Evolutionary conservation across 2,329 filamentous ascomycete genomes (phyloP), one percentile per base, ranked within the genome.

Genomic region (Tricladium varicosporioides): DNA sequence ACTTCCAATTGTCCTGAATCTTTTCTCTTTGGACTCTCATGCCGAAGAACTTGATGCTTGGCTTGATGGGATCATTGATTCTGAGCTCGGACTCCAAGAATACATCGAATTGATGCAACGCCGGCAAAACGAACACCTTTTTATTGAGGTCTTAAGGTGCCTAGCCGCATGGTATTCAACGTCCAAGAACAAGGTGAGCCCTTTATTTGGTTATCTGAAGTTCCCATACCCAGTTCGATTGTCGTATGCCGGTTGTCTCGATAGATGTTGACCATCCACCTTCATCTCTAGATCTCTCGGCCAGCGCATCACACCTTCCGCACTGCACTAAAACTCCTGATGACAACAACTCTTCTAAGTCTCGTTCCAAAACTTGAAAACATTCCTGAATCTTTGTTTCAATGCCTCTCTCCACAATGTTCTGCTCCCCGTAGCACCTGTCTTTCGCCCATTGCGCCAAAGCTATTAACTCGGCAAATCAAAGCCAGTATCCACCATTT

Each of bases 311-410:
- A 10, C 10, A 40, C n/a, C 10, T 40, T 45, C 14, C 53, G 53
- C 9, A 10, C 36, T 7, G 48, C 53, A 9, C 32, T 56, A 10
- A 56, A 56, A 33, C 47, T 51, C 15, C 47, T 56, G 2, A 56
- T 56, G 22, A 56, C 53, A 48, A 36, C 47, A 56, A 56, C 53
- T n/a, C 53, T 56, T 45, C 16, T 56, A 19, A 56, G 5, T 8
- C 40, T 49, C 19, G 53, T 56, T n/a, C 47, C 47, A 47, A 56
- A 13, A 46, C 36, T 56, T 40, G 46, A 10, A 11, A 7, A 36
- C 5, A 44, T 56, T 3, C 47, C 53, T 11, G 53, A 56, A 40
- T n/a, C 47, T 11, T 47, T 56, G 19, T 36, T 19, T 11, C 32
- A 16, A 43, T 22, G 14, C 8, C 19, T 56, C 5, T 46, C 14